Percentiles rank a stretch among this genome's conserved stretches.
These are phyloP conservation scores for Colletotrichum eleusines DNA, from an alignment of 2,329 filamentous ascomycete genomes.

Conservation along the genomic window DNA sequence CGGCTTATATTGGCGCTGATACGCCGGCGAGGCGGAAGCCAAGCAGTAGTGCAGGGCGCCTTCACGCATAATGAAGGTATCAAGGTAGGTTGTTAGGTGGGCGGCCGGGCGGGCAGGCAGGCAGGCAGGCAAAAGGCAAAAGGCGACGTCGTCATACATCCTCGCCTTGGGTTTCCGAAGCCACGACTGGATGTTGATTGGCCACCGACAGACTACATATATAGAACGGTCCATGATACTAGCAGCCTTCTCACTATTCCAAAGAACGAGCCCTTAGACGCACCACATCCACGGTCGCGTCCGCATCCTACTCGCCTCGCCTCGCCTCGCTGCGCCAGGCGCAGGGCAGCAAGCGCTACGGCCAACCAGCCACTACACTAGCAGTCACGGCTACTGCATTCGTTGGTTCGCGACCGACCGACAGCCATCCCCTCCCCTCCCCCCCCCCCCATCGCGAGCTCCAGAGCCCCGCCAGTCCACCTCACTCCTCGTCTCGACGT, in stretches of 20 bases:
- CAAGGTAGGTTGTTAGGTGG: conserved; percentile 10
- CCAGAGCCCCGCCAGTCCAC: conserved; percentile 29
- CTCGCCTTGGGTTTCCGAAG: neutral
- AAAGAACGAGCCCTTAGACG: conserved; percentile 16
- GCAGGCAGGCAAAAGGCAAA: conserved; percentile 15
- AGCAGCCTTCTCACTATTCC: conserved; percentile 10
- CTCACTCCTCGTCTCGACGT: conserved; percentile 3
- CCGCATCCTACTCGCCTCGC: conserved; percentile 6
- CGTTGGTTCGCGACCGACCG: conserved; percentile 7
- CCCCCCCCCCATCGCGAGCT: conserved; percentile 16
- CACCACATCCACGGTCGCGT: conserved; percentile 8
- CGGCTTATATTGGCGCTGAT: conserved; percentile 3
- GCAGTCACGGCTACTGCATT: conserved; percentile 21
- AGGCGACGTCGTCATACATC: conserved; percentile 33
- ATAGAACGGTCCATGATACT: conserved; percentile 26
- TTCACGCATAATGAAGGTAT: conserved; percentile 7
- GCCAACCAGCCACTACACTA: conserved; percentile 20
- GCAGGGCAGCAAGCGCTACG: conserved; percentile 19
- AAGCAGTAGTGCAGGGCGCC: neutral
- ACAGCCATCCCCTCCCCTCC: conserved; percentile 16
- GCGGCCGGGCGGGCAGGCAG: neutral
- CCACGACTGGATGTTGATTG: conserved; percentile 26
- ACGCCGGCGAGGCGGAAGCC: conserved; percentile 1
- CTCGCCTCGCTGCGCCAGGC: neutral
- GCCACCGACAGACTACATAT: conserved; percentile 35